Evolutionary conservation across 2,329 filamentous ascomycete genomes (phyloP).

Genomic region (Colletotrichum filicis): DNA sequence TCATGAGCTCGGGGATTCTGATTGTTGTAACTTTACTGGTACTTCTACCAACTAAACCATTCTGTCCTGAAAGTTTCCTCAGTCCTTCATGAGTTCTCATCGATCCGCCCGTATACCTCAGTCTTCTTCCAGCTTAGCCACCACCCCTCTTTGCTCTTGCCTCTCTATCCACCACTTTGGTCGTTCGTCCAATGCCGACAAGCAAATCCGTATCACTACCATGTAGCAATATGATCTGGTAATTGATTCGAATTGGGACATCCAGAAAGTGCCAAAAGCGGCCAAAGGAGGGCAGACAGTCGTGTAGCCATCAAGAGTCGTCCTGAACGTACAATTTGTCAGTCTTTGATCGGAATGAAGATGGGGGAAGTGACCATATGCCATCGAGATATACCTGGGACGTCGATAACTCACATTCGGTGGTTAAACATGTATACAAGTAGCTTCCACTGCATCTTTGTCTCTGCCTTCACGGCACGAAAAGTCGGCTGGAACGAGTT

Average conservation of each 20-base stretch:
- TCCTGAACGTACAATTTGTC: not conserved
- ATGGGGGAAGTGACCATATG: not conserved
- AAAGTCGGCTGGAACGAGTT: not conserved
- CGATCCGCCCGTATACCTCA: not conserved
- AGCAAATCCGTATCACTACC: not conserved
- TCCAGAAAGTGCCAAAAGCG: not conserved
- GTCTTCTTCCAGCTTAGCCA: not conserved
- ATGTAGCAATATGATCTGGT: not conserved
- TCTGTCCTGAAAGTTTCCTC: not conserved
- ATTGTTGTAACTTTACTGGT: not conserved
- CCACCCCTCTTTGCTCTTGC: not conserved
- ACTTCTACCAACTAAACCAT: slow-evolving; percentile 8
- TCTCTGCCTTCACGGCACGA: not conserved
- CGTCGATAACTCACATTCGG: not conserved
- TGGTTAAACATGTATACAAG: not conserved
- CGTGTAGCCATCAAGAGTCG: not conserved
- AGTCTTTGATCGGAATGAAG: not conserved
- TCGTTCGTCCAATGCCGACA: not conserved
- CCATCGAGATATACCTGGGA: not conserved
- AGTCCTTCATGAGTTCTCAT: not conserved
- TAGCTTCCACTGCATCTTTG: not conserved
- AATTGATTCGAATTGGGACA: not conserved
- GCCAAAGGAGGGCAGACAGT: not conserved
- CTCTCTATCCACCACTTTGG: not conserved
- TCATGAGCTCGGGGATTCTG: not conserved